phyloP scores from a whole-genome alignment of 108 stramenopile genomes.

The Cylindrotheca fusiformis region DNA sequence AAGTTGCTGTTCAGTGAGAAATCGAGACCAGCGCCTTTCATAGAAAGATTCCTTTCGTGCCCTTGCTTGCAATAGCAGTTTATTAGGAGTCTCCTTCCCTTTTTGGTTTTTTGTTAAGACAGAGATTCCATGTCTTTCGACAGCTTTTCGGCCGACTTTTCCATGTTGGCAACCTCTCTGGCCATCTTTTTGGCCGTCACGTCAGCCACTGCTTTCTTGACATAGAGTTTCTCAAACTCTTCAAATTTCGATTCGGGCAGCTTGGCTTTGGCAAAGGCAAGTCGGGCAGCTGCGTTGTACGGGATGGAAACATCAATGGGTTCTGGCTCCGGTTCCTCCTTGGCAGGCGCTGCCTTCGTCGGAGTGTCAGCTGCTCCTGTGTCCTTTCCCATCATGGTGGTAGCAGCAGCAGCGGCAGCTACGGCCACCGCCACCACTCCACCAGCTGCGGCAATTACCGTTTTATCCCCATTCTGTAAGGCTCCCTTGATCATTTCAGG shows the following conservation, averaged over 20 bases:
- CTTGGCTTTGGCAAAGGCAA: constrained; percentile 33
- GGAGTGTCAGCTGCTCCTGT: neutral
- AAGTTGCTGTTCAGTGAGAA: no score
- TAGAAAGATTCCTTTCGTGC: no score
- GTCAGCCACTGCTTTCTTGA: constrained; percentile 42
- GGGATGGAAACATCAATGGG: constrained; percentile 56
- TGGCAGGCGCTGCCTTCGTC: neutral
- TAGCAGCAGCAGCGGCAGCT: neutral
- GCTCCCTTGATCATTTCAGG: neutral
- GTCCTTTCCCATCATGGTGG: neutral
- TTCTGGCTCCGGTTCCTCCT: constrained; percentile 20
- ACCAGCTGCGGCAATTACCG: neutral
- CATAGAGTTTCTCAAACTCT: constrained; percentile 30
- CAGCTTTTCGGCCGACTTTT: neutral
- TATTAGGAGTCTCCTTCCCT: no score
- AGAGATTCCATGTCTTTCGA: neutral
- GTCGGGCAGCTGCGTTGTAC: constrained; percentile 46
- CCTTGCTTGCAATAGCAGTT: no score
- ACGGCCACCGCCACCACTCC: neutral
- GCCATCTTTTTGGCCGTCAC: constrained; percentile 27
- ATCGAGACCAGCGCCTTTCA: no score
- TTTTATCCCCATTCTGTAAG: neutral
- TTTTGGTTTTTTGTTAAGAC: neutral
- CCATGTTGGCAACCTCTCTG: neutral
- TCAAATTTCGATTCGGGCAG: constrained; percentile 22